Base-by-base conservation (phyloP, 2,329 filamentous ascomycete genomes). In the Aspergillus pseudotamarii region DNA sequence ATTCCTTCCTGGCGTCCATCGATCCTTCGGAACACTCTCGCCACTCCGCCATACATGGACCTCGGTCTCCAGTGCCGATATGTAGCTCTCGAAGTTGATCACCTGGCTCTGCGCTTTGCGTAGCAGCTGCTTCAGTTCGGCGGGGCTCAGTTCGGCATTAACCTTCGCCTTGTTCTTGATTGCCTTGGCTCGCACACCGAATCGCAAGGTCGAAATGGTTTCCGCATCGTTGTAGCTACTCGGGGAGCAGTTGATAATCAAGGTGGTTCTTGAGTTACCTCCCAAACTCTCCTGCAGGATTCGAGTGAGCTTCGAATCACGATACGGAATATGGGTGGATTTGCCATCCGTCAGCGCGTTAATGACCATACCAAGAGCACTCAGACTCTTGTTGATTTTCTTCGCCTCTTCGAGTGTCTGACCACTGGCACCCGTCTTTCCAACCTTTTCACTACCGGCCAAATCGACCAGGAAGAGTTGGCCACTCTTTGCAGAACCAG, bases 91-190 rank as follows among this genome's bases (percentile, higher is more conserved):
- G 77, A 96, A 98, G 19, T 88, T 94, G 26, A 91, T 92, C 69
- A 95, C 90, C 77, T 97, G 94, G 58, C 87, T 88, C 79, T 97
- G 94, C 16, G 93, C 93, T 80, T 97, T 97, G 81, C 92, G 94
- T 76, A 99, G 88, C 73, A 97, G 86, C 57, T 89, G 86, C 81
- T 98, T 99, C 83, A 99, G 88, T 80, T 99, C 95, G 14, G 93
- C 89, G 53, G 95, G 95, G 73, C 94, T 98, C 72, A 99, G 87
- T 79, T 99, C 95, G 53, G 94, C 94, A 76, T 99, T 99, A 86
- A 99, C 91, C 90, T 98, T 99, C 80, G 95, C 95, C 86, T 98
- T 98, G 84, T 98, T 98, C 90, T 98, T 97, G 84, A 99, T 99
- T 0, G 93, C 92, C 84, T 99, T 99, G 62, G 95, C 95, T 76